Percentiles rank a stretch among this genome's conserved stretches.
These are phyloP conservation scores for Schizochytrium sp. DNA, from an alignment of 108 stramenopile species.

Conservation along the genomic window DNA sequence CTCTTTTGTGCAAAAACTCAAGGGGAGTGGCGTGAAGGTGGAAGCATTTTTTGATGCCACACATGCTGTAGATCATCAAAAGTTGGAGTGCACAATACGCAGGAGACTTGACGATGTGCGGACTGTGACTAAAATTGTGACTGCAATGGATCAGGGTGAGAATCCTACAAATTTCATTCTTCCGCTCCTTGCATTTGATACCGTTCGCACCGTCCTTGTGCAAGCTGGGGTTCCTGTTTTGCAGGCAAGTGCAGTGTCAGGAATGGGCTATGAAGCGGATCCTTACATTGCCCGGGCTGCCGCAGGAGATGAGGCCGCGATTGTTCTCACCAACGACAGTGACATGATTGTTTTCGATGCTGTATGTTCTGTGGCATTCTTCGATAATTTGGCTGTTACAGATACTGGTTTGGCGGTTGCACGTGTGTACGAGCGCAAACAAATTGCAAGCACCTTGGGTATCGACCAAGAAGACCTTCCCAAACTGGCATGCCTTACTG, in stretches of 20 bases:
- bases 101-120: background rate
- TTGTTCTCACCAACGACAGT: slow-evolving; percentile 22
- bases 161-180: background rate
- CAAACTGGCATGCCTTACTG: background rate
- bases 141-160: background rate
- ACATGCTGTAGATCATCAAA: background rate
- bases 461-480: background rate
- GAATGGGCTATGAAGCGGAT: background rate
- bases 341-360: background rate
- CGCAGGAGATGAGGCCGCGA: background rate
- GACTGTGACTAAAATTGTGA: background rate
- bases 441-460: background rate
- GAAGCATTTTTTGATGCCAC: background rate
- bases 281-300: slow-evolving; percentile 1
- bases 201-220: background rate
- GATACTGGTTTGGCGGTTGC: background rate
- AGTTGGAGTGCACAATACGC: background rate
- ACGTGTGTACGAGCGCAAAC: background rate
- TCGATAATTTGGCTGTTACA: background rate
- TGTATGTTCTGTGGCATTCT: background rate
- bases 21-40: background rate
- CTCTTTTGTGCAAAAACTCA: background rate
- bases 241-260: background rate
- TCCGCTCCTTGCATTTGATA: slow-evolving; percentile 23
- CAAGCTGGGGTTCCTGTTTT: background rate